Percentiles rank a stretch among this genome's conserved stretches.
Conservation (phyloP, 2,329 filamentous ascomycete genomes). For the Botryotinia narcissicola region DNA sequence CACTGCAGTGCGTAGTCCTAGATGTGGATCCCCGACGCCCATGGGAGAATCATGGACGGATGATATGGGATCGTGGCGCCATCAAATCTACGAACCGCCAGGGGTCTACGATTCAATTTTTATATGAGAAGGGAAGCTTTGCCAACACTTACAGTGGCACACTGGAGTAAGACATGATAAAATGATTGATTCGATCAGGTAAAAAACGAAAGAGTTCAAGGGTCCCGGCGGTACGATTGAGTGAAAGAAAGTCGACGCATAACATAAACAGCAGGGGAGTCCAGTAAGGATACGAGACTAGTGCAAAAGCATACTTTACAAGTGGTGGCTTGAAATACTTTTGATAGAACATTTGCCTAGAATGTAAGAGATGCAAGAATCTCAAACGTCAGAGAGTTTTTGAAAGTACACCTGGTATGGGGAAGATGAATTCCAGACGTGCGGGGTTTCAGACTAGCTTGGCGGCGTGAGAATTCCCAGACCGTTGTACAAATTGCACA, state of each 20-base stretch:
- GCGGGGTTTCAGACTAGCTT: slow-evolving; percentile 10
- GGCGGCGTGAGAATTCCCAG: slow-evolving; percentile 5
- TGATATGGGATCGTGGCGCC: slow-evolving; percentile 30
- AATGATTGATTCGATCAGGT: not conserved
- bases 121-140: not conserved
- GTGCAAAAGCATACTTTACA: not conserved
- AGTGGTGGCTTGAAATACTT: not conserved
- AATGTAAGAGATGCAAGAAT: slow-evolving; percentile 13
- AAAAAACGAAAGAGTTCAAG: not conserved
- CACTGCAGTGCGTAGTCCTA: slow-evolving; percentile 25
- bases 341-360: not conserved
- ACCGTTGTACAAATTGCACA: not conserved
- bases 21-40: slow-evolving; percentile 20
- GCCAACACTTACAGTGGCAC: not conserved
- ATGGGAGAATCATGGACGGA: slow-evolving; percentile 21
- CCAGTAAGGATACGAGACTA: not conserved
- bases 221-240: not conserved
- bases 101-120: slow-evolving; percentile 11
- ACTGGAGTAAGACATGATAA: not conserved
- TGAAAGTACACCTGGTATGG: not conserved
- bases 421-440: slow-evolving; percentile 2
- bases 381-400: slow-evolving; percentile 9
- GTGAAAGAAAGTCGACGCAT: slow-evolving; percentile 15
- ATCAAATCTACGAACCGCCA: slow-evolving; percentile 17
- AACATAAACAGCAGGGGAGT: not conserved